Evolutionary conservation across 202 grass and related monocot species (phyloP), one percentile per base, ranked within the genome.

Genomic region (Saccharum hybrid): DNA sequence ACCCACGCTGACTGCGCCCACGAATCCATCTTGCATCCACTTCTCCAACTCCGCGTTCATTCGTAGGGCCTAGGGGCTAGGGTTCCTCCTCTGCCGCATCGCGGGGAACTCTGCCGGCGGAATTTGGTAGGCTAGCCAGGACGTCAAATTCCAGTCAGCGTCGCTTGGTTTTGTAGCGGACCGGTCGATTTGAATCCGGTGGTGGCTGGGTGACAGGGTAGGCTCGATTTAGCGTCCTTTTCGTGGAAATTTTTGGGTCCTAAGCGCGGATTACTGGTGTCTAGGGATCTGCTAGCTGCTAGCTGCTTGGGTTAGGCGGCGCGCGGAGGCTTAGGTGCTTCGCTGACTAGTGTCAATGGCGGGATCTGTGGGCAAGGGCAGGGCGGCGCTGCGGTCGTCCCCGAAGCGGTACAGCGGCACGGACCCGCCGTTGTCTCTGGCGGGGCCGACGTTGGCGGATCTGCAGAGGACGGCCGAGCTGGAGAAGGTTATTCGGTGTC

Each of bases 401-500:
- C 78, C 76, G 49, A 95, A 81, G 83, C 87, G 88, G 64, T 83
- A 83, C 71, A 86, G 74, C 69, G 87, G 92, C 66, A 91, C 91
- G 66, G 91, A 92, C 52, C 88, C 88, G 68, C 92, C 92, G 5
- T 34, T 95, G 67, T 98, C 96, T 37, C 72, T 79, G 51, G 87
- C 85, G 21, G 73, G 89, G 77, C 96, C 96, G 36, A 84, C 83
- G 23, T 71, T 93, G 73, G 81, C 78, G 18, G 96, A 98, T 82
- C 83, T 87, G 56, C 91, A 90, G 81, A 89, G 86, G 82, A 95
- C 92, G 9, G 42, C 12, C 11, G 93, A 95, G 75, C 41, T 98
- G 52, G 91, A 95, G 81, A 95, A 87, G 91, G 96, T 97, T 28
- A 36, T 23, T 38, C 45, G 0, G 59, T 46, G 57, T 42, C 18